Percentiles rank a stretch among this genome's conserved stretches.
These are phyloP conservation scores for Sicyos baderoa DNA, from an alignment of 306 rosid genomes.

Conservation along the genomic window DNA sequence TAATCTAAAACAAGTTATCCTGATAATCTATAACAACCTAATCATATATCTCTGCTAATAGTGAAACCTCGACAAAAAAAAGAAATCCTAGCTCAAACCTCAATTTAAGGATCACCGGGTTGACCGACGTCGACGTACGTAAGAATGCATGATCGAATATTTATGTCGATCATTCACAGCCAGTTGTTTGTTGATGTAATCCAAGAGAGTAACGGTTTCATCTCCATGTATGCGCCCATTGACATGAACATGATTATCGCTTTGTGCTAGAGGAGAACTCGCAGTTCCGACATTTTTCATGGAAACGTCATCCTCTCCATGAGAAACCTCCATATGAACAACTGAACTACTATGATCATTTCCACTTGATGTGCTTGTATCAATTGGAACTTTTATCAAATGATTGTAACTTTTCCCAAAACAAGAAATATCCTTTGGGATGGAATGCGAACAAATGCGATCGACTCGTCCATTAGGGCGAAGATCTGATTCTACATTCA, in stretches of 20 bases:
- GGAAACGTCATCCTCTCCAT: background rate
- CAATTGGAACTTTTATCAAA: conserved; percentile 24
- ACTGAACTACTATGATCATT: conserved; percentile 26
- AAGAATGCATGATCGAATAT: conserved; percentile 23
- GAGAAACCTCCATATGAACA: conserved; percentile 28
- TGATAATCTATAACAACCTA: conserved; percentile 4
- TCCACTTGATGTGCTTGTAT: conserved; percentile 11
- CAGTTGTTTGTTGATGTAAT: conserved; percentile 20
- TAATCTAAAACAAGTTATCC: conserved; percentile 7
- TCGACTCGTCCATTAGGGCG: conserved; percentile 33
- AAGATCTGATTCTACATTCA: conserved; percentile 28
- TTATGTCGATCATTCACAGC: conserved; percentile 17
- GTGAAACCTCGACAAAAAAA: conserved; percentile 63
- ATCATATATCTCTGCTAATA: conserved; percentile 47
- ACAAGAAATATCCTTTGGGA: background rate
- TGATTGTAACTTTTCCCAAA: background rate
- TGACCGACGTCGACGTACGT: conserved; percentile 38
- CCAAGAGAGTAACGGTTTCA: conserved; percentile 25
- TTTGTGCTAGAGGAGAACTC: conserved; percentile 15
- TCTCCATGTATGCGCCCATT: conserved; percentile 34
- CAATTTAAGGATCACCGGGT: conserved; percentile 61
- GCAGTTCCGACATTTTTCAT: conserved; percentile 14
- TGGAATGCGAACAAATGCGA: conserved; percentile 17
- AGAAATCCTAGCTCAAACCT: conserved; percentile 53
- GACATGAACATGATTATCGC: conserved; percentile 24